Conservation (phyloP, 2,329 filamentous ascomycete genomes). For the Fusarium compactum region DNA sequence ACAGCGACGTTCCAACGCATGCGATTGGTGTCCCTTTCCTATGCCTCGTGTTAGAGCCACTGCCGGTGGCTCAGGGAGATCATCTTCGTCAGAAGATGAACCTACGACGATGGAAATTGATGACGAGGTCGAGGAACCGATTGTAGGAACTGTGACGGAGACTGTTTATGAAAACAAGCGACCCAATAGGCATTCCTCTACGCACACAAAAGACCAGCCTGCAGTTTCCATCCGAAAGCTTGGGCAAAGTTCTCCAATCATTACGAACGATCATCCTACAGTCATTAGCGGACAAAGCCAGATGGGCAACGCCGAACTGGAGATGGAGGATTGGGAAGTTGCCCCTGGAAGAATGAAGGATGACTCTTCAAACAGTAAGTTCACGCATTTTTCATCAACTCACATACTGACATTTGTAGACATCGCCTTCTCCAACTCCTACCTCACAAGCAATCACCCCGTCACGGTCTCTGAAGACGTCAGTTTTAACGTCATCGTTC, state of each 20-base stretch:
- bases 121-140: slow-evolving; percentile 1
- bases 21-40: slow-evolving; percentile 39
- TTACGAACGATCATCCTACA: too few species aligned
- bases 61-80: not conserved
- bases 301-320: slow-evolving; percentile 34
- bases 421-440: slow-evolving; percentile 59
- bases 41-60: not conserved
- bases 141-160: not conserved
- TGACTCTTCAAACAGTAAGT: slow-evolving; percentile 53
- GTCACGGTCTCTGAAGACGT: slow-evolving; percentile 54
- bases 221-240: too few species aligned
- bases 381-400: not conserved
- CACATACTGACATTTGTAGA: slow-evolving; percentile 47
- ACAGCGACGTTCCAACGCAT: slow-evolving; percentile 44
- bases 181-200: not conserved
- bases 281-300: slow-evolving; percentile 2
- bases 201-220: not conserved
- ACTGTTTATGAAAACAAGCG: not conserved
- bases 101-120: slow-evolving; percentile 19
- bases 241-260: too few species aligned
- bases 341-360: slow-evolving; percentile 57
- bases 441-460: slow-evolving; percentile 53
- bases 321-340: slow-evolving; percentile 61
- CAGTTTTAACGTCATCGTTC: slow-evolving; percentile 55
- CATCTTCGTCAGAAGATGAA: slow-evolving; percentile 7